A percentile compares a stretch with the other conserved stretches of the same genome.
phyloP scores from a whole-genome alignment of 225 moss, liverwort and hornwort genomes.

The Asterella californica region DNA sequence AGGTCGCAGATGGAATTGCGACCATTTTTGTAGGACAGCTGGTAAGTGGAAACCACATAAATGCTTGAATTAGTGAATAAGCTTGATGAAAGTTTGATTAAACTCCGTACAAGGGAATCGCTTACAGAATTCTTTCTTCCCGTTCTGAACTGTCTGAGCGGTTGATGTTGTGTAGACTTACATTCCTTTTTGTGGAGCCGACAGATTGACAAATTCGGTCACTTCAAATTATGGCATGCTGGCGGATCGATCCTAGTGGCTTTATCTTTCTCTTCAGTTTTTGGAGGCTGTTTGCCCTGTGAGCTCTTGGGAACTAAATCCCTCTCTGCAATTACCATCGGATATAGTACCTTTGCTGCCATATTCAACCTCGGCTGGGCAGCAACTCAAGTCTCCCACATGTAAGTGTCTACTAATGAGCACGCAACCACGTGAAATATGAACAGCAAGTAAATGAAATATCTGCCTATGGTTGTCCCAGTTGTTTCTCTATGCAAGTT shows the following conservation, averaged over 20 bases:
- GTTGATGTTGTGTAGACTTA: background rate
- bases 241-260: conserved; percentile 88
- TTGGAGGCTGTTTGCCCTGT: conserved; percentile 80
- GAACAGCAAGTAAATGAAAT: too few relatives aligned
- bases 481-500: too few relatives aligned
- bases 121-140: background rate
- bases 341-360: conserved; percentile 84
- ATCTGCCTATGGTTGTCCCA: too few relatives aligned
- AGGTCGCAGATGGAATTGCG: conserved; percentile 81
- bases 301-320: conserved; percentile 63
- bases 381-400: conserved; percentile 95
- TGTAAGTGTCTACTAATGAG: conserved; percentile 57
- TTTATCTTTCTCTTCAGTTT: conserved; percentile 91
- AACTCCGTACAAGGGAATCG: background rate
- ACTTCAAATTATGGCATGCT: conserved; percentile 89
- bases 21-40: conserved; percentile 84
- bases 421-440: too few relatives aligned
- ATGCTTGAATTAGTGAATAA: background rate
- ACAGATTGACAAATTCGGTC: conserved; percentile 88
- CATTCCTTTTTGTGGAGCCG: background rate
- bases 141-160: background rate
- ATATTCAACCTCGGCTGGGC: conserved; percentile 99
- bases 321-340: conserved; percentile 51
- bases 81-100: background rate
- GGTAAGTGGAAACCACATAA: conserved; percentile 35